Evolutionary conservation across 257 asterid species (phyloP).

Genomic region (Dorcoceras hygrometricum): DNA sequence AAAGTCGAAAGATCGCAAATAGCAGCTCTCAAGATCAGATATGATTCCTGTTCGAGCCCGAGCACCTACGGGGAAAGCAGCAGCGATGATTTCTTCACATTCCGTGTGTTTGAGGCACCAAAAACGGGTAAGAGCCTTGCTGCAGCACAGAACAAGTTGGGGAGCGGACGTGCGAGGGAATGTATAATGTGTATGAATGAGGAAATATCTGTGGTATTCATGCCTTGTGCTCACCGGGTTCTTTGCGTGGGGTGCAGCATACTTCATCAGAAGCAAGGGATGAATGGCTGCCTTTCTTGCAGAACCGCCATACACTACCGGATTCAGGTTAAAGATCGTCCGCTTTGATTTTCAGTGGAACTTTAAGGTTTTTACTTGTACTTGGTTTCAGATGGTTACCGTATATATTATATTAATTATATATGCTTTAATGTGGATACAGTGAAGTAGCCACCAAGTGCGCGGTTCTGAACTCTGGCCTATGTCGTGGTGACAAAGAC

Average conservation of each 20-base stretch:
- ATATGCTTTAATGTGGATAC: conserved; percentile 61
- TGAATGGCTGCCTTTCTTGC: conserved; percentile 79
- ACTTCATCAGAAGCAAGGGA: conserved; percentile 54
- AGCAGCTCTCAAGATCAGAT: conserved; percentile 51
- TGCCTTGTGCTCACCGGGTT: conserved; percentile 71
- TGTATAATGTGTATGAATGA: conserved; percentile 82
- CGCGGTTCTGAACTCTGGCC: conserved; percentile 54
- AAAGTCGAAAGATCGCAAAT: conserved; percentile 44
- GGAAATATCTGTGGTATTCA: conserved; percentile 62
- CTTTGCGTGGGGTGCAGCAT: too few relatives aligned
- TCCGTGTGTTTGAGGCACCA: conserved; percentile 27
- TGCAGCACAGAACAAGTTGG: conserved; percentile 37
- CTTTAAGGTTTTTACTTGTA: too few relatives aligned
- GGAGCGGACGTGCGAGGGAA: conserved; percentile 44
- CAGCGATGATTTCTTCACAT: conserved; percentile 12
- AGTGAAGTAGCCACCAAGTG: conserved; percentile 50
- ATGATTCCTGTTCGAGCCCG: conserved; percentile 26
- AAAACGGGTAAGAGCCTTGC: conserved; percentile 26
- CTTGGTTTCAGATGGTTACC: too few relatives aligned
- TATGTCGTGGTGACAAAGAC: conserved; percentile 59
- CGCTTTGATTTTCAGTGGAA: not conserved
- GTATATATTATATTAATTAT: too few relatives aligned
- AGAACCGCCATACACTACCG: conserved; percentile 54
- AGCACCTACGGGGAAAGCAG: too few relatives aligned
- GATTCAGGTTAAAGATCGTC: conserved; percentile 39